Conservation (phyloP, 768 basidiomycete species). For the Lactifluus rugatus region DNA sequence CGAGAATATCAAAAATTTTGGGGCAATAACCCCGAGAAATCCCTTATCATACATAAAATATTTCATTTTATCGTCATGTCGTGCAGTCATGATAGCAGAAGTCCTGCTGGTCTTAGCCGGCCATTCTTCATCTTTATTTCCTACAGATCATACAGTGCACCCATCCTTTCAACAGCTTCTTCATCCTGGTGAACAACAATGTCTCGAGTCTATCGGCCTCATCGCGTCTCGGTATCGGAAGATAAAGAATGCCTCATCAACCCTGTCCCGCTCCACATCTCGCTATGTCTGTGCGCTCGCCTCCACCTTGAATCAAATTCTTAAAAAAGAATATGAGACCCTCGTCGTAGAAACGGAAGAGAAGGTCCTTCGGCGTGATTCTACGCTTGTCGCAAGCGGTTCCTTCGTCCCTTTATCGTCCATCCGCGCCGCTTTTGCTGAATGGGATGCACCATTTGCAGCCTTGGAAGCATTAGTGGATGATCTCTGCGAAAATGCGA, state of each 20-base stretch:
- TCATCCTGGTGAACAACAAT: constrained; percentile 83
- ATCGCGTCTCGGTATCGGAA: constrained; percentile 68
- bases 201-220: constrained; percentile 66
- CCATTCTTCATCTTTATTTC: constrained; percentile 79
- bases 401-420: constrained; percentile 83
- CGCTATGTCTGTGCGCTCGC: constrained; percentile 75
- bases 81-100: constrained; percentile 71
- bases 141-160: constrained; percentile 44
- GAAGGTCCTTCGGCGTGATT: constrained; percentile 65
- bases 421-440: constrained; percentile 71
- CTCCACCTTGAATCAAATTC: constrained; percentile 59
- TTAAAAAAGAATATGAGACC: constrained; percentile 71
- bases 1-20: not conserved
- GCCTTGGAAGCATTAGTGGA: constrained; percentile 58
- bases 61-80: too few relatives aligned
- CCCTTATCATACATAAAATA: not conserved
- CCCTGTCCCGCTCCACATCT: constrained; percentile 48
- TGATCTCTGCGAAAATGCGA: constrained; percentile 43
- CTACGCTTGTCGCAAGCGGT: constrained; percentile 64
- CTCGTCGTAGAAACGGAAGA: constrained; percentile 75
- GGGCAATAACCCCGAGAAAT: not conserved
- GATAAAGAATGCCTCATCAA: constrained; percentile 48
- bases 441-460: constrained; percentile 82
- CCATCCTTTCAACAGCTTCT: constrained; percentile 61
- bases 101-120: constrained; percentile 79